Percentiles rank a stretch among this genome's conserved stretches.
Evolutionary conservation across 192 early-diverging fungal species (phyloP).

Genomic region (Gaertneriomyces sp.): DNA sequence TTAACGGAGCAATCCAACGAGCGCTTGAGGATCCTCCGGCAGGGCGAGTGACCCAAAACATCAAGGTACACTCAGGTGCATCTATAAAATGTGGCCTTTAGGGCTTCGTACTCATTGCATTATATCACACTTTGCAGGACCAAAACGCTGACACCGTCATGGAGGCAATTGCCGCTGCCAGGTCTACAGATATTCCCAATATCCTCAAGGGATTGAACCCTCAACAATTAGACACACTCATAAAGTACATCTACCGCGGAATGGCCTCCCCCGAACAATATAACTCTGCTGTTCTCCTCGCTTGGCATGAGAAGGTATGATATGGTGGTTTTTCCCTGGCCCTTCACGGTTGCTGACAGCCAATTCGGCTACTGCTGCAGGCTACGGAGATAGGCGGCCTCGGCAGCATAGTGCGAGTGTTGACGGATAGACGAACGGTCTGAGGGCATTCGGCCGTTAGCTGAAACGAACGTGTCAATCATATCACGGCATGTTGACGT

Average conservation of each 20-base stretch:
- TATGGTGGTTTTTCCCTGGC: not conserved
- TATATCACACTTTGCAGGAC: conserved; percentile 41
- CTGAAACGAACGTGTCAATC: too few relatives aligned
- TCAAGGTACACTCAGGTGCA: conserved; percentile 26
- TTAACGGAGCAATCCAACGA: conserved; percentile 30
- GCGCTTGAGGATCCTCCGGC: conserved; percentile 39
- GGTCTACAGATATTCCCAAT: conserved; percentile 62
- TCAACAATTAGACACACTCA: conserved; percentile 71
- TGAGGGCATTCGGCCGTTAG: conserved; percentile 16
- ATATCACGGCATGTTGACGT: too few relatives aligned
- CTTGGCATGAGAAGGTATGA: conserved; percentile 91
- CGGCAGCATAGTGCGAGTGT: conserved; percentile 86
- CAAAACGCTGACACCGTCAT: conserved; percentile 74
- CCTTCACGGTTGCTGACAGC: not conserved
- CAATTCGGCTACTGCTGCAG: conserved; percentile 33
- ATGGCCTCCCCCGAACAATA: conserved; percentile 78
- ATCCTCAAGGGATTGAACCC: conserved; percentile 58
- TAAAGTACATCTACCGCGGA: conserved; percentile 92
- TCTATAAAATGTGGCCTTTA: not conserved
- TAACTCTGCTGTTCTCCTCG: conserved; percentile 78
- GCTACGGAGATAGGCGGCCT: conserved; percentile 82
- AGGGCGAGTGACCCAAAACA: conserved; percentile 27
- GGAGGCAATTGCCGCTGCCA: conserved; percentile 73
- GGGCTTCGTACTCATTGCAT: not conserved
- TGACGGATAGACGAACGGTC: conserved; percentile 79